A percentile compares a stretch with the other conserved stretches of the same genome.
Conservation (phyloP, 179 eudicot species). For the Beta lomatogona region DNA sequence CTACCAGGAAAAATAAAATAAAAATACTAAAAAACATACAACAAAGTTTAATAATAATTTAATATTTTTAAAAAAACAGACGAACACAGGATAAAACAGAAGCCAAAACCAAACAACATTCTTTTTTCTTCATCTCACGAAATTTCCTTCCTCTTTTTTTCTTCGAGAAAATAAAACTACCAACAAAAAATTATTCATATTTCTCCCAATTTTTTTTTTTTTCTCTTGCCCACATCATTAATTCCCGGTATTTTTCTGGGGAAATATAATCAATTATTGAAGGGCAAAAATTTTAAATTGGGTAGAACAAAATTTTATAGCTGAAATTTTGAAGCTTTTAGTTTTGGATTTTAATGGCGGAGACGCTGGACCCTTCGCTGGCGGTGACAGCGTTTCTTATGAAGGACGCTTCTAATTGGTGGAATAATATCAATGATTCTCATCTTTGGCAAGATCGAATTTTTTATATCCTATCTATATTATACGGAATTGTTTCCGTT, state of each 20-base stretch:
- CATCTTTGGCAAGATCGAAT: slow-evolving; percentile 83
- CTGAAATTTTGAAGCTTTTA: not conserved
- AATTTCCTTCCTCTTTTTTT: slow-evolving; percentile 13
- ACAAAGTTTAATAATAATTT: too few species aligned
- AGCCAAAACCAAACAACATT: slow-evolving; percentile 17
- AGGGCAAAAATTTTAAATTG: not conserved
- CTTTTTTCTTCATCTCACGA: slow-evolving; percentile 26
- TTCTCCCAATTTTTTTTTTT: not conserved
- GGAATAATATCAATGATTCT: slow-evolving; percentile 69
- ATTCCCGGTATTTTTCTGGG: not conserved
- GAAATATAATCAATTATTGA: too few species aligned
- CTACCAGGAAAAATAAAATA: slow-evolving; percentile 1
- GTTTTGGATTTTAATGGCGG: slow-evolving; percentile 31
- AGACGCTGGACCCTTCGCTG: slow-evolving; percentile 44
- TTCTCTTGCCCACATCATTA: not conserved
- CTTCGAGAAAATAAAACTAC: not conserved
- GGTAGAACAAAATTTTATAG: not conserved
- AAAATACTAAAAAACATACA: too few species aligned
- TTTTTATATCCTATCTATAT: slow-evolving; percentile 68
- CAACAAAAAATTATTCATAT: not conserved
- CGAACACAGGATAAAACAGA: slow-evolving; percentile 18
- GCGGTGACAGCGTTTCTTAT: slow-evolving; percentile 50
- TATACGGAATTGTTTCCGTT: slow-evolving; percentile 74
- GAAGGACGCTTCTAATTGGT: slow-evolving; percentile 65
- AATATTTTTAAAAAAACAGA: not conserved